Percentiles rank a stretch among this genome's conserved stretches.
These are phyloP conservation scores for Malus hybrid DNA, from an alignment of 331 rosid species.

Conservation along the genomic window DNA sequence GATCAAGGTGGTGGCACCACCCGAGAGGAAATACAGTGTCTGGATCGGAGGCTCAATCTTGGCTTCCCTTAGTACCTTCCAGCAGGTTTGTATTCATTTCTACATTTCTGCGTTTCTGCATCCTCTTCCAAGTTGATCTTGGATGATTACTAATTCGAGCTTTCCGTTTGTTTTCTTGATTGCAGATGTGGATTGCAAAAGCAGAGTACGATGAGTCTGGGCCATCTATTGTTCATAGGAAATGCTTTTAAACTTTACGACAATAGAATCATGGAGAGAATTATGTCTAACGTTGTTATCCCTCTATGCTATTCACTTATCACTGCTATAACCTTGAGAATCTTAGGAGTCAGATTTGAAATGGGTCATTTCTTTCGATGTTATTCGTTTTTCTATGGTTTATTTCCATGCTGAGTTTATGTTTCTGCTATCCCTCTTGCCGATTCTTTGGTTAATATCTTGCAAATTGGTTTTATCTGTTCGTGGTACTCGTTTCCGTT, in stretches of 20 bases:
- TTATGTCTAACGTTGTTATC: constrained; percentile 46
- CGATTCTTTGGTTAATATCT: background rate
- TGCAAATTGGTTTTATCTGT: background rate
- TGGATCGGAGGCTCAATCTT: constrained; percentile 99
- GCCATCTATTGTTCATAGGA: constrained; percentile 97
- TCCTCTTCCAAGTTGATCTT: background rate
- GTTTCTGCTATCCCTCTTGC: background rate
- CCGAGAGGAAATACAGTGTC: constrained; percentile 98
- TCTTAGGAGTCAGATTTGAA: constrained; percentile 31
- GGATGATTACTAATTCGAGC: background rate
- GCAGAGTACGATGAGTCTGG: constrained; percentile 97
- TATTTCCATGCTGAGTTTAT: background rate
- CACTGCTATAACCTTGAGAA: constrained; percentile 45
- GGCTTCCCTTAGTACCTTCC: constrained; percentile 99
- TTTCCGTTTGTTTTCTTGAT: background rate
- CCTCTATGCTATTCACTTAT: constrained; percentile 35
- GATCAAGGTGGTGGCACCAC: constrained; percentile 99
- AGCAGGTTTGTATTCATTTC: constrained; percentile 59
- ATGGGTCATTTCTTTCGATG: constrained; percentile 32
- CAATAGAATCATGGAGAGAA: constrained; percentile 34
- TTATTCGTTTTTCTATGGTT: background rate
- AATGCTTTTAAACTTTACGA: constrained; percentile 63
- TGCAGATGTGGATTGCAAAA: constrained; percentile 99
- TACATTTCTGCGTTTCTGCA: constrained; percentile 1
- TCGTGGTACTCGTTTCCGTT: background rate